A percentile compares a stretch with the other conserved stretches of the same genome.
Evolutionary conservation across 2,329 filamentous ascomycete species (phyloP).

Genomic region (Botryosphaeria dothidea): DNA sequence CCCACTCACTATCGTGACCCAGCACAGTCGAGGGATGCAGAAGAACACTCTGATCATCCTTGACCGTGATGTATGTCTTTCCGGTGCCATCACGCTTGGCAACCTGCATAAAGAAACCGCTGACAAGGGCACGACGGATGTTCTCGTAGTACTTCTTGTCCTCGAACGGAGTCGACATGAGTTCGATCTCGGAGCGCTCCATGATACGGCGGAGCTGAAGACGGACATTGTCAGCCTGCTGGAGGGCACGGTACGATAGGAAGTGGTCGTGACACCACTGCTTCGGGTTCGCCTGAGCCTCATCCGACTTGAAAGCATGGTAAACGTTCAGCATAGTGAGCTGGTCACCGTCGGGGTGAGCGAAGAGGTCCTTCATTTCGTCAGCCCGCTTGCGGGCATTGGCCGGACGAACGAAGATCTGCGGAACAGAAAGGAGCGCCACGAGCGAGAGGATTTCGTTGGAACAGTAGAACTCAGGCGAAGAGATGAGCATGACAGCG

Average conservation of each 20-base stretch:
- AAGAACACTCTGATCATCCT: slow-evolving; percentile 92
- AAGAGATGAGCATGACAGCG: slow-evolving; percentile 96
- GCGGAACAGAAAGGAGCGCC: slow-evolving; percentile 88
- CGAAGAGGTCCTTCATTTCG: slow-evolving; percentile 94
- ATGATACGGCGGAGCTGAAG: slow-evolving; percentile 92
- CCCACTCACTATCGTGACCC: slow-evolving; percentile 88
- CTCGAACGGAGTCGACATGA: slow-evolving; percentile 85
- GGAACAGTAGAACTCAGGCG: slow-evolving; percentile 97
- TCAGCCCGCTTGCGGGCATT: slow-evolving; percentile 86
- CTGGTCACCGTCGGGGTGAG: slow-evolving; percentile 91
- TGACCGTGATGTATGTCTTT: slow-evolving; percentile 93
- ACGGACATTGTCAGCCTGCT: slow-evolving; percentile 92
- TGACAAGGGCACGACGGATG: slow-evolving; percentile 86
- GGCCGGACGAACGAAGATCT: slow-evolving; percentile 87
- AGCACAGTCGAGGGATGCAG: slow-evolving; percentile 93
- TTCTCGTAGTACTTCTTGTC: slow-evolving; percentile 99
- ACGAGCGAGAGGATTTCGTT: slow-evolving; percentile 98
- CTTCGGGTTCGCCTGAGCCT: slow-evolving; percentile 71
- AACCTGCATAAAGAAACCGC: slow-evolving; percentile 95
- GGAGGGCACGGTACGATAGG: slow-evolving; percentile 81
- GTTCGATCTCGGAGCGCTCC: slow-evolving; percentile 84
- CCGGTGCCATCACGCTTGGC: slow-evolving; percentile 87
- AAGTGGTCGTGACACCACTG: slow-evolving; percentile 98
- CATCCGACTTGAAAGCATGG: slow-evolving; percentile 86
- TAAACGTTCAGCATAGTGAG: slow-evolving; percentile 96